Base-by-base conservation (phyloP, 768 basidiomycete species). In the Mycena vitilis region DNA sequence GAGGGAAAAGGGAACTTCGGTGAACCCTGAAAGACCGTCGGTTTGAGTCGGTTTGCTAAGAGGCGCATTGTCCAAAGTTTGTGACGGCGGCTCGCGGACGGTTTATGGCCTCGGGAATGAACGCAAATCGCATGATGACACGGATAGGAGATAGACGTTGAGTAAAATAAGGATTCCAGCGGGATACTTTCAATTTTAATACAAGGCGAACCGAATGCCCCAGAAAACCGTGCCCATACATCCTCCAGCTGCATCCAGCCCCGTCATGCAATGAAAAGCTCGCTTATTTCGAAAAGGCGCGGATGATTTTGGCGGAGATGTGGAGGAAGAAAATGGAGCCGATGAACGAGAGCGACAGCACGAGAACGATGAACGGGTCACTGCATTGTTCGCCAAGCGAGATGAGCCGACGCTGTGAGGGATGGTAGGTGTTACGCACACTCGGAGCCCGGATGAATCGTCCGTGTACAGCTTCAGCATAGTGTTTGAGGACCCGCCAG, bases 381-480 rank as follows among this genome's bases (percentile, higher is more conserved):
- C 96, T 98, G 75, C 20, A 42, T 10, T 10, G 40, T 11, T 5
- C 53, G 45, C 25, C 22, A 8, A 22, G 34, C 40, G 53, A 22
- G 44, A 18, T 34, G 37, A 63, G 34, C 34, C 9, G 20, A 30
- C 18, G 22, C 25, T 3, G 20, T 12, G 36, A 57, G 20, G 44
- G 44, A 3, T 18, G 20, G 15, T 40, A 40, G 15, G 6, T 6
- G 11, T 48, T 44, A 92, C 96, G 79, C 78, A 99, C 98, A 99
- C 95, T 87, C 96, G 90, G 62, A 99, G 87, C 25, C 98, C 98
- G 54, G 95, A 95, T 66, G 96, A 96, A 77, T 98, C 98, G 78
- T 98, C 97, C 45, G 98, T 99, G 88, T 99, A 99, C 5, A 99
- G 86, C 83, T 95, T 95, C 76, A 99, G 88, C 98, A 99, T 99